Base-by-base conservation (phyloP, 495 filamentous ascomycete genomes). In the Aspergillus incahuasiensis region DNA sequence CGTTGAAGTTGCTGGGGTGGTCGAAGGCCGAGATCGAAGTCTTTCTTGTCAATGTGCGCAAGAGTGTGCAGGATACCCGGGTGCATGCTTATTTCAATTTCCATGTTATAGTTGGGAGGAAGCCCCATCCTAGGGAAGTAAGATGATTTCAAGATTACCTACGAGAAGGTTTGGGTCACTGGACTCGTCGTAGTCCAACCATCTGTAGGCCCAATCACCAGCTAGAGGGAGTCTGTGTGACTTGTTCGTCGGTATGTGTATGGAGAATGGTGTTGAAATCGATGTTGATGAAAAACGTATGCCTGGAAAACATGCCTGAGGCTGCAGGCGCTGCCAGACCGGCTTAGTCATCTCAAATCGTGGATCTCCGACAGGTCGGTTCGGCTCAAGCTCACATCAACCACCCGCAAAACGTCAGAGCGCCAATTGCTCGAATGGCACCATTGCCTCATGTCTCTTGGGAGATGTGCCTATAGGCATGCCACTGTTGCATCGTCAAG, bases 21-120 rank as follows among this genome's bases (percentile, higher is more conserved):
- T 75, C 75, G 11, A 75, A 76, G 51, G 60, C 68, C 1, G 75
- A 79, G 57, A 77, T 79, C 28, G 75, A 86, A 68, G 79, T 84
- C 21, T 82, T 80, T 15, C 71, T 87, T 12, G 80, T 85, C 28
- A 72, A 80, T 47, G 81, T 85, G 6, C 70, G 84, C 38, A 79
- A 77, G 45, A 71, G 74, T 44, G 70, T 87, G 18, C 74, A 77
- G 20, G 73, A 86, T 62, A 66, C 69, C 16, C 68, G 66, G 41
- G 68, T 85, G 5, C 84, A 86, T 61, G 71, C 77, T 6, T 86
- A 83, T 54, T 67, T 75, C 55, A 73, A 78, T 25, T 70, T 78
- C 18, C 75, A 77, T 54, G 74, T 81, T 18, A 80, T 86, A 7
- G 78, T 67, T 19, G 83, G 81, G 5, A 68, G 80, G 48, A 84